Evolutionary conservation across 208 protist genomes (phyloP), one percentile per base, ranked within the genome.

Genomic region (Angomonas ambiguus): DNA sequence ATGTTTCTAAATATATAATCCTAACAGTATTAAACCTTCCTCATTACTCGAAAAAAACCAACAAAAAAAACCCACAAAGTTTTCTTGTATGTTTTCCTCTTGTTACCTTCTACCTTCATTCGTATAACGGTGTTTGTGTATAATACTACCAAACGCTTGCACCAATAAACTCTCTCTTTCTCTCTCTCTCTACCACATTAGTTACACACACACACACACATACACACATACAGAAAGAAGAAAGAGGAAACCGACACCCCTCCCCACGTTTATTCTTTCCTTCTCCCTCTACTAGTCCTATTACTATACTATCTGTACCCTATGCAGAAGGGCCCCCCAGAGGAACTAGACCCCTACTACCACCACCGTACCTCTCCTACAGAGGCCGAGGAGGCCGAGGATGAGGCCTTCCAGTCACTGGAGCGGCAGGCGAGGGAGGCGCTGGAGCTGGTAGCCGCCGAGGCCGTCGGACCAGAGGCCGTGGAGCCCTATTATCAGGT

Each of bases 381-480:
- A 34, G 5, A n/a, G 51, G 38, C n/a, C 49, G 35, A 51, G 45
- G 31, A 34, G 3, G 30, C n/a, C 5, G 71, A 74, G 22, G 75
- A 84, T 16, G 71, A 67, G 53, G 74, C 62, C 10, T 82, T 87
- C 30, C 71, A 79, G 28, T 62, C 56, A 33, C 51, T 92, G 16
- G 88, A 94, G 76, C 72, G 68, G 18, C 65, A 64, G 49, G 91
- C 88, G 25, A 76, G 88, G 0, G 58, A 67, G 33, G 88, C 82
- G 27, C 67, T 96, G 51, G 88, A 95, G 79, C 65, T 62, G 18
- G 87, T 96, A 51, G 77, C 85, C 0, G 72, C 62, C 18, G 74
- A 80, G n/a, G 72, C 58, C 16, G 69, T 67, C 45, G 66, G 79
- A 13, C 75, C 86, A 58, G 51, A 42, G 48, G 11, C 65, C 30